These are phyloP conservation scores for Russula olivacea DNA, from an alignment of 768 basidiomycete genomes.

Conservation along the genomic window DNA sequence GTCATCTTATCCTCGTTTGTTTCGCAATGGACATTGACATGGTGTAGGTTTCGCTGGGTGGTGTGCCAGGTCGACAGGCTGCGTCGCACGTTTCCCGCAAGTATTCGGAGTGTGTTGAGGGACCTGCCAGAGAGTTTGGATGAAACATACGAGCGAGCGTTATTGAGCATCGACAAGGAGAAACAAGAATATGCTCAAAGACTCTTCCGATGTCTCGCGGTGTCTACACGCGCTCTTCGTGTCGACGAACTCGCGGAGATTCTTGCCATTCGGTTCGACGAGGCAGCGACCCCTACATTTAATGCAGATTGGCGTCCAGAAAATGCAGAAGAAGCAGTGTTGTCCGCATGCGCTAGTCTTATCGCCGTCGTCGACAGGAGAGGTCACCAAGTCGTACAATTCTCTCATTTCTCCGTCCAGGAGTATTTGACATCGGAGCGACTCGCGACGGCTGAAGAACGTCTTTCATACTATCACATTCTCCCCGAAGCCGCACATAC, in stretches of 20 bases:
- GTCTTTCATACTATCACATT: too few relatives aligned
- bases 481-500: too few relatives aligned
- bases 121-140: background rate
- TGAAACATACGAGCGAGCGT: background rate
- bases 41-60: background rate
- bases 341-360: too few relatives aligned
- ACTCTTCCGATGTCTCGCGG: background rate
- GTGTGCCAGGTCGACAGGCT: background rate
- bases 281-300: background rate
- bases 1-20: background rate
- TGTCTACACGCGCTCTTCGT: background rate
- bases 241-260: slow-evolving; percentile 10
- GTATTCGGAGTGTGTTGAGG: background rate
- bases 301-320: background rate
- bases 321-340: too few relatives aligned
- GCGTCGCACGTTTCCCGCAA: too few relatives aligned
- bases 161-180: background rate
- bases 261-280: slow-evolving; percentile 4
- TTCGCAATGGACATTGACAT: background rate
- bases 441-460: too few relatives aligned
- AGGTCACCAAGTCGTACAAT: too few relatives aligned
- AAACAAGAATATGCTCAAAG: background rate
- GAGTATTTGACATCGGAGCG: too few relatives aligned
- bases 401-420: too few relatives aligned
- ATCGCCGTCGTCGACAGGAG: too few relatives aligned